Percentiles rank a stretch among this genome's conserved stretches.
Conservation (phyloP, 2,329 filamentous ascomycete species). For the Botrytis fragariae region DNA sequence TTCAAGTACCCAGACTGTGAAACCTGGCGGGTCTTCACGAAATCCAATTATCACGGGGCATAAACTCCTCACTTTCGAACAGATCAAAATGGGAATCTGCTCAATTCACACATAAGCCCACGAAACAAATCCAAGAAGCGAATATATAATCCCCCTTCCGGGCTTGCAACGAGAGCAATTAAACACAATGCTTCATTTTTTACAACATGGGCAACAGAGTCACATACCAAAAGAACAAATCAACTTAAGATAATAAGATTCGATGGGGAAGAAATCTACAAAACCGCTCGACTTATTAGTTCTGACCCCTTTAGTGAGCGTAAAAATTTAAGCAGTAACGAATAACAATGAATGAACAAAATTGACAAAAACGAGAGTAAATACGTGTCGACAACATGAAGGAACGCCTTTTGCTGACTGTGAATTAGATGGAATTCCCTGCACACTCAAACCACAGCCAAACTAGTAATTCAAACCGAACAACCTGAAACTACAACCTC, state of each 20-base stretch:
- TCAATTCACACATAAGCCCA: no score
- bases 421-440: no score
- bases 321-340: neutral
- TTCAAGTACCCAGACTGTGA: no score
- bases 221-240: neutral
- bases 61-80: no score
- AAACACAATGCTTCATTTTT: neutral
- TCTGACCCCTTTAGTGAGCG: no score
- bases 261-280: fast-evolving
- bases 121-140: neutral
- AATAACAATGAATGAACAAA: neutral
- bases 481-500: fast-evolving
- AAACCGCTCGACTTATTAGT: no score
- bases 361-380: neutral
- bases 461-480: fast-evolving
- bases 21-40: no score
- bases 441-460: no score
- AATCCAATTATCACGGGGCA: no score
- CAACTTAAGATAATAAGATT: fast-evolving
- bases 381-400: no score
- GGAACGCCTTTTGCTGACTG: no score
- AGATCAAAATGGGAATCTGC: neutral
- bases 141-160: neutral
- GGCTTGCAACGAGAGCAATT: neutral
- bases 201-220: no score